Conservation (phyloP, 306 rosid species). For the Prunus padus region DNA sequence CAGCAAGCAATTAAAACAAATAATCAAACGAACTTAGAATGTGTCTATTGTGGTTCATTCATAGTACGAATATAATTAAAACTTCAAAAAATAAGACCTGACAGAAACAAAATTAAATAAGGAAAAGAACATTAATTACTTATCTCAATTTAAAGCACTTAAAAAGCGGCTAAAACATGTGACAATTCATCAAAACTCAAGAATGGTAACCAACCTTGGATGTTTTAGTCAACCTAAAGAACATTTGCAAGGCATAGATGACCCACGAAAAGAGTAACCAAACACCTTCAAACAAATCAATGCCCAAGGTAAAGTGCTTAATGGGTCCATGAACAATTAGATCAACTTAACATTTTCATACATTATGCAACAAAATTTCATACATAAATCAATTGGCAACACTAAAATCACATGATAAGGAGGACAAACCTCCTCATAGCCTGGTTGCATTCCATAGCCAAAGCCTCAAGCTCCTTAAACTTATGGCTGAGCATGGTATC, state of each 20-base stretch:
- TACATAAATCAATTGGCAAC: not conserved
- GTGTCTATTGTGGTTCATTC: not conserved
- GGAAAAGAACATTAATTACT: not conserved
- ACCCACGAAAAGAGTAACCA: not conserved
- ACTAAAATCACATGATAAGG: not conserved
- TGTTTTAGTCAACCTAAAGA: not conserved
- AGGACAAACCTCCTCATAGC: conserved; percentile 55
- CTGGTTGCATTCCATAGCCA: conserved; percentile 75
- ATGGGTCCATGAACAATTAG: not conserved
- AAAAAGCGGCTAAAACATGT: not conserved
- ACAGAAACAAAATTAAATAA: not conserved
- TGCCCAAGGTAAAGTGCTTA: not conserved
- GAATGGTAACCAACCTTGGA: not conserved
- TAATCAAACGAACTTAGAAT: not conserved
- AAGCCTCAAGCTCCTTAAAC: conserved; percentile 66
- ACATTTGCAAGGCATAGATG: not conserved
- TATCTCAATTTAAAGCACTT: not conserved
- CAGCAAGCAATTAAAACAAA: not conserved
- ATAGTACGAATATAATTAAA: not conserved
- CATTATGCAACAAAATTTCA: not conserved
- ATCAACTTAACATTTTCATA: not conserved
- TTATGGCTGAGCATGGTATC: conserved; percentile 47
- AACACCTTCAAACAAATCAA: not conserved
- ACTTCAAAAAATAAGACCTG: not conserved
- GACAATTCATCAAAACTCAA: not conserved